phyloP scores from a whole-genome alignment of 2,329 filamentous ascomycete genomes.

The Xylaria sp. region DNA sequence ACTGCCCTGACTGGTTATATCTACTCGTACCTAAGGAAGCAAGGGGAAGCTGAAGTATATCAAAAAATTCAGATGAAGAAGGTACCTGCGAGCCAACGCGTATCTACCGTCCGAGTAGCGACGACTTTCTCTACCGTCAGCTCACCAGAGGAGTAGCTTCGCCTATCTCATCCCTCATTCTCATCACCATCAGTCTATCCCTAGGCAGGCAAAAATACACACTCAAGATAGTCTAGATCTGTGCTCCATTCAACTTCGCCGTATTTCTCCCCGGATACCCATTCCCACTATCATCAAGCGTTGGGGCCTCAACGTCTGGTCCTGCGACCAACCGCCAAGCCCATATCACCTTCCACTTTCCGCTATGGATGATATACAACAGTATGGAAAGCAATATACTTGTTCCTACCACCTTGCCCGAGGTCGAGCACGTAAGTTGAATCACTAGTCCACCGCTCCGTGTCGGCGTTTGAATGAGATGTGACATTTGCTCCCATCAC shows the following conservation, averaged over 20 bases:
- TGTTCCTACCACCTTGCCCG: constrained; percentile 43
- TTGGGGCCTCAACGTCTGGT: constrained; percentile 13
- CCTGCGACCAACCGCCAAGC: constrained; percentile 18
- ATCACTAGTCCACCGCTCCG: not conserved
- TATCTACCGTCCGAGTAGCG: not conserved
- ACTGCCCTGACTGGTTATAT: not conserved
- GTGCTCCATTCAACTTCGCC: constrained; percentile 4
- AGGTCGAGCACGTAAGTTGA: constrained; percentile 45
- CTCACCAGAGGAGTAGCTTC: not conserved
- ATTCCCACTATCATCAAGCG: constrained; percentile 13
- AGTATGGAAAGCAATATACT: constrained; percentile 43
- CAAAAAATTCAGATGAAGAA: not conserved
- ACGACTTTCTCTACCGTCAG: not conserved
- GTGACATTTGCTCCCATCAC: not conserved
- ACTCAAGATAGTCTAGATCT: not conserved
- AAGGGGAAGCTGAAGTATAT: not conserved
- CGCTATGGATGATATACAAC: constrained; percentile 43
- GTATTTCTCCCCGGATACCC: not conserved
- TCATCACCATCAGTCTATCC: not conserved
- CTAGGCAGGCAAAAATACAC: not conserved
- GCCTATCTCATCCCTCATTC: not conserved
- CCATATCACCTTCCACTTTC: constrained; percentile 33
- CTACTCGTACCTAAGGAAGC: not conserved
- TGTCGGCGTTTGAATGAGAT: not conserved
- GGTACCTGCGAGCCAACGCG: not conserved